phyloP scores from a whole-genome alignment of 1,284 basidiomycete genomes.

The Sanghuangporus sanghuang region DNA sequence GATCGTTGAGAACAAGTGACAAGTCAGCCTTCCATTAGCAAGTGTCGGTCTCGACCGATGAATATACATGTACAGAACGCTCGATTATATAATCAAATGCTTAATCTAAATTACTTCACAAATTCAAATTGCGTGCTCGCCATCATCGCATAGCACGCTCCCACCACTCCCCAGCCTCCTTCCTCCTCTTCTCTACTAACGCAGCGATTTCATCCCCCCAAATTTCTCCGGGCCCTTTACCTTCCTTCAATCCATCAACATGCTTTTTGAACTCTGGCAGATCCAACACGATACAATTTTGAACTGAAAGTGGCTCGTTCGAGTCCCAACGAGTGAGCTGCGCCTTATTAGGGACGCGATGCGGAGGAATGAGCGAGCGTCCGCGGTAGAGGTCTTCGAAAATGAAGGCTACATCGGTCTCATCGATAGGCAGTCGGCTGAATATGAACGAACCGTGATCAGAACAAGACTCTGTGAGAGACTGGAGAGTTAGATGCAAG shows the following conservation, averaged over 20 bases:
- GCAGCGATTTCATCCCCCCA: conserved; percentile 61
- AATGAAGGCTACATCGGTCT: conserved; percentile 76
- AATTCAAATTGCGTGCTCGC: not conserved
- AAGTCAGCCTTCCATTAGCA: not conserved
- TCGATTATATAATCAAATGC: no score
- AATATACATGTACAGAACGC: no score
- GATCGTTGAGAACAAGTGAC: not conserved
- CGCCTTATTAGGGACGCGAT: conserved; percentile 65
- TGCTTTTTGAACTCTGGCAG: conserved; percentile 69
- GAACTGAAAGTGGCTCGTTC: conserved; percentile 50
- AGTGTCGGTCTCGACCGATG: no score
- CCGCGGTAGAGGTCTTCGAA: conserved; percentile 87
- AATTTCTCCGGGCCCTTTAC: conserved; percentile 43
- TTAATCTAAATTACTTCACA: no score
- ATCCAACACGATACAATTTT: conserved; percentile 83
- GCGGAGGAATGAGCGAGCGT: conserved; percentile 73
- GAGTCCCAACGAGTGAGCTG: conserved; percentile 80
- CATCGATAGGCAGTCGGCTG: conserved; percentile 73
- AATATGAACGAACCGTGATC: not conserved
- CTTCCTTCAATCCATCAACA: conserved; percentile 43
- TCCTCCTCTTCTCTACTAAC: conserved; percentile 48
- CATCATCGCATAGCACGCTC: conserved; percentile 6
- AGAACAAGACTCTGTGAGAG: not conserved
- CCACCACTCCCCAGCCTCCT: conserved; percentile 34
- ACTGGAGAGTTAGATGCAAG: conserved; percentile 1